Evolutionary conservation across 148 eudicot genomes (phyloP), one percentile per base, ranked within the genome.

Genomic region (Rhododendron griersonianum): DNA sequence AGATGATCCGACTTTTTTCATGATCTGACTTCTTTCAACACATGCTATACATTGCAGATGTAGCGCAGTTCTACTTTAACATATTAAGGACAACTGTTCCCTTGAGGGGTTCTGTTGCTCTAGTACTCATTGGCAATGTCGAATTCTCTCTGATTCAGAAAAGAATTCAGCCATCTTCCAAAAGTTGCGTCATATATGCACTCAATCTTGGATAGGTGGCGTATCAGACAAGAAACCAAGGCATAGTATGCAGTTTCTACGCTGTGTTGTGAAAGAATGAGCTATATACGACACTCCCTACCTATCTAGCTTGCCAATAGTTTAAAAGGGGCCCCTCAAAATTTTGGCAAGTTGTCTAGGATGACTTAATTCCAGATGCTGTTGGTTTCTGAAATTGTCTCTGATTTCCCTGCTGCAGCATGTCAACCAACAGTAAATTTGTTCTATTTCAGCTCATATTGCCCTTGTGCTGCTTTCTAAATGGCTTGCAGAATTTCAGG

Each of bases 371-470:
- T 82, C 39, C n/a, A 25, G 53, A 45, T 25, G 14, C 11, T 2
- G 16, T 69, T 69, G 44, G 61, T 83, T 67, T 83, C 35, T 13
- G 44, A 57, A 13, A 63, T 18, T 37, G 35, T 37, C 37, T 45
- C 78, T 83, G 30, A 67, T 7, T 13, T 14, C n/a, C 78, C n/a
- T 45, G 77, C 85, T 25, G 83, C 69, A 81, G 83, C 44, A 8
- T 35, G 83, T 33, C 55, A 23, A 15, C 35, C 59, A 25, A 28
- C 41, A 83, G 11, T 63, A 13, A 45, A 65, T 83, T 11, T 67
- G 30, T 35, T 45, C 33, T 30, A 7, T 21, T 82, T 63, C 78
- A 44, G 5, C 45, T 21, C 35, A 73, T 73, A n/a, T 74, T 51
- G 51, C 6, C 63, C 63, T 48, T 35, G 28, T 50, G 21, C 53